Evolutionary conservation across 2,329 filamentous ascomycete species (phyloP).

Genomic region (Fusarium chlamydosporum): DNA sequence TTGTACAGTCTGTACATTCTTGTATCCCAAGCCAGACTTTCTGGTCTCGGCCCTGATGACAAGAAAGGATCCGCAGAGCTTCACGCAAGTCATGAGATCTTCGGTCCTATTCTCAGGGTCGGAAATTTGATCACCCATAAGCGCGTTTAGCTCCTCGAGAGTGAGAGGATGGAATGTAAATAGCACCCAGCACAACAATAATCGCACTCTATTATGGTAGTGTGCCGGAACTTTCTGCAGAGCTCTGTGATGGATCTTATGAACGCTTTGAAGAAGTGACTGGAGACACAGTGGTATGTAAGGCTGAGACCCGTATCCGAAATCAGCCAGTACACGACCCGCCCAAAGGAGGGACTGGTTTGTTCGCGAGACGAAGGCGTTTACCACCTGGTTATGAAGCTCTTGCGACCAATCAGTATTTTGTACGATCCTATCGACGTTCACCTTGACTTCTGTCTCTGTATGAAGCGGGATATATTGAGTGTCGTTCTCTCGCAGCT

Average conservation of each 20-base stretch:
- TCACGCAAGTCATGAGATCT: neutral
- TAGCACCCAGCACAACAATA: conserved; percentile 6
- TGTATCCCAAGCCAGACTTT: neutral
- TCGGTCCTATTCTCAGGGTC: neutral
- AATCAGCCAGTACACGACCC: neutral
- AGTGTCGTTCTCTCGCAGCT: neutral
- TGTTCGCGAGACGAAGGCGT: neutral
- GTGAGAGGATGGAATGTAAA: conserved; percentile 13
- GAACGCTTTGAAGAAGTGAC: neutral
- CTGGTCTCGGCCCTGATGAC: neutral
- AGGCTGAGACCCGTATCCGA: neutral
- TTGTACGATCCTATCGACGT: neutral
- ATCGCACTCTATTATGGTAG: neutral
- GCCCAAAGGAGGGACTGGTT: conserved; percentile 6
- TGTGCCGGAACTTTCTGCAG: neutral
- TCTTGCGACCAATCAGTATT: neutral
- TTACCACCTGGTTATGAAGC: neutral
- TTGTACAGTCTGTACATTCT: conserved; percentile 13
- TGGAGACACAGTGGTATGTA: neutral
- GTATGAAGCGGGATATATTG: neutral
- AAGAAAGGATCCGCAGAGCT: neutral
- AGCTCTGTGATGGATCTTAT: neutral
- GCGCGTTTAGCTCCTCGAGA: neutral
- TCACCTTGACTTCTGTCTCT: neutral
- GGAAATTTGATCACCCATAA: neutral